Conservation (phyloP, 192 early-diverging fungal genomes). For the Rhizoclosmatium globosum region DNA sequence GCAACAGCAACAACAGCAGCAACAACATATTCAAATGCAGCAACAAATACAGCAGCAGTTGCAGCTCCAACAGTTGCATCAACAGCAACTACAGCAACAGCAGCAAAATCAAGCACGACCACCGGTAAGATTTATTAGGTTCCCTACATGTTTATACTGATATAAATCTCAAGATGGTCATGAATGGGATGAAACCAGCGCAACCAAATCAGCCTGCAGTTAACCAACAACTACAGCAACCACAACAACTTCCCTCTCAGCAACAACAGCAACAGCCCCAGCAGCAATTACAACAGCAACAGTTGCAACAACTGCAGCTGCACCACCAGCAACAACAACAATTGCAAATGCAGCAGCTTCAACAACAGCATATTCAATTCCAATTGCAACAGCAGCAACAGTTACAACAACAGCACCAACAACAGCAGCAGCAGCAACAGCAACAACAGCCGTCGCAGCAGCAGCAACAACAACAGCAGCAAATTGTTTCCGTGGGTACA, state of each 20-base stretch:
- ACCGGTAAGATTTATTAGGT: not conserved
- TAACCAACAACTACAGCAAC: conserved; percentile 11
- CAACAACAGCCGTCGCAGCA: not conserved
- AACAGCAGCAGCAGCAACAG: not conserved
- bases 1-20: not conserved
- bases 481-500: not conserved
- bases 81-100: not conserved
- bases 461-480: not conserved
- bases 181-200: not conserved
- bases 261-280: conserved; percentile 4
- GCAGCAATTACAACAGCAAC: not conserved
- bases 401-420: not conserved
- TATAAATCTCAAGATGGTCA: not conserved
- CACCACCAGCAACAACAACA: not conserved
- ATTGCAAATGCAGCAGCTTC: not conserved
- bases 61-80: not conserved
- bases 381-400: not conserved
- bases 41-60: not conserved
- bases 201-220: not conserved
- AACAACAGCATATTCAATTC: not conserved
- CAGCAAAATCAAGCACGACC: not conserved
- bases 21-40: not conserved
- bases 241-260: not conserved
- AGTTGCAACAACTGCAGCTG: not conserved
- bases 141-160: too few species aligned